Evolutionary conservation across 1,139 yeast species (phyloP).

Genomic region (Schwanniomyces etchellsii): DNA sequence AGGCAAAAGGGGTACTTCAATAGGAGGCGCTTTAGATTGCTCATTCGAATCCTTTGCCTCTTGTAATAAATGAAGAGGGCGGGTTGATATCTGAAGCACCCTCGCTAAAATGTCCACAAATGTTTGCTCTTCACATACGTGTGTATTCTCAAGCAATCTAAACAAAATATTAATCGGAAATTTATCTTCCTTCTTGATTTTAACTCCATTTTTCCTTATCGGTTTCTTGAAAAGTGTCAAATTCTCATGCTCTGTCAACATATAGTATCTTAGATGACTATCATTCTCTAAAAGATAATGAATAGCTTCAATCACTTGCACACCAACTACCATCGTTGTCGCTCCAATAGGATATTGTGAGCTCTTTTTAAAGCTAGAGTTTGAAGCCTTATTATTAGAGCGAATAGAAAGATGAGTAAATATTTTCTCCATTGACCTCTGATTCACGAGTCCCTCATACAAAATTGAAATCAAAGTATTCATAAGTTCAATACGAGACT

Average conservation of each 20-base stretch:
- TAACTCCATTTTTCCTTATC: constrained; percentile 9
- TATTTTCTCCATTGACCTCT: constrained; percentile 58
- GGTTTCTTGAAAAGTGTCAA: constrained; percentile 44
- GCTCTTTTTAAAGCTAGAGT: constrained; percentile 10
- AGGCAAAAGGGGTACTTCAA: constrained; percentile 60
- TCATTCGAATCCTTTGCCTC: constrained; percentile 15
- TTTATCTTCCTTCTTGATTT: constrained; percentile 43
- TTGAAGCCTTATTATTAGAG: constrained; percentile 14
- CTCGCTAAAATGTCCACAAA: constrained; percentile 74
- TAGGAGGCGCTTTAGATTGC: constrained; percentile 25
- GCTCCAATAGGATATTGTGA: constrained; percentile 53
- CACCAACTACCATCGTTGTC: constrained; percentile 66
- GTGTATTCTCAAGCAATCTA: constrained; percentile 53
- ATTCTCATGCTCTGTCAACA: constrained; percentile 77
- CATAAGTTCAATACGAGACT: constrained; percentile 73
- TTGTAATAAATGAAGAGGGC: constrained; percentile 56
- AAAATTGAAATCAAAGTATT: constrained; percentile 62
- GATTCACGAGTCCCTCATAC: constrained; percentile 67
- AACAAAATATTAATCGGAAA: constrained; percentile 73
- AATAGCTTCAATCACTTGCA: constrained; percentile 72
- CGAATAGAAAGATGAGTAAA: constrained; percentile 50
- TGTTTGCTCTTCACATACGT: constrained; percentile 66
- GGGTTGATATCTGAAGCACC: constrained; percentile 69
- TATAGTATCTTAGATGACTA: constrained; percentile 65
- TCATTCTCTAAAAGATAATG: constrained; percentile 69